A percentile compares a stretch with the other conserved stretches of the same genome.
Conservation (phyloP, 805 yeast species). For the Torulaspora franciscae region DNA sequence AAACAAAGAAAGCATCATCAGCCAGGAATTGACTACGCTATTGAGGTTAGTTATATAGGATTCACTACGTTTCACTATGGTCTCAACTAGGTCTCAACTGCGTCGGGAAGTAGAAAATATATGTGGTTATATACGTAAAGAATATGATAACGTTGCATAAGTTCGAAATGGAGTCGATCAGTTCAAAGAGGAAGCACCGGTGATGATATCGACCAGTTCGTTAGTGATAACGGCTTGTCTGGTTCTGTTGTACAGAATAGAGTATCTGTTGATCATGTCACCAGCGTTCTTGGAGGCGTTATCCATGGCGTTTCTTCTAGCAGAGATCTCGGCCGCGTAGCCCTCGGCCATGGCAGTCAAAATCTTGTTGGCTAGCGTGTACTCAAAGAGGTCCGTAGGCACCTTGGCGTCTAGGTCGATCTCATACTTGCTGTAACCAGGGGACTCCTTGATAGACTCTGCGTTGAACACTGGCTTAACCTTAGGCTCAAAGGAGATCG, state of each 20-base stretch:
- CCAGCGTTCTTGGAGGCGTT: constrained; percentile 99
- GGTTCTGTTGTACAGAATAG: constrained; percentile 98
- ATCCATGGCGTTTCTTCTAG: constrained; percentile 99
- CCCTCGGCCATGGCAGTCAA: constrained; percentile 94
- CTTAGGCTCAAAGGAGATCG: constrained; percentile 87
- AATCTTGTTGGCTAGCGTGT: constrained; percentile 83
- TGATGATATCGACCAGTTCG: constrained; percentile 98
- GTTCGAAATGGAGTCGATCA: constrained; percentile 36
- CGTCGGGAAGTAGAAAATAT: constrained; percentile 1
- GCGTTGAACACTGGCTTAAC: constrained; percentile 61
- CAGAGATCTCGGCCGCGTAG: constrained; percentile 95
- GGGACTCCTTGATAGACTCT: constrained; percentile 72
- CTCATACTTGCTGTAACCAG: constrained; percentile 79
- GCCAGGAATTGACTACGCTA: neutral
- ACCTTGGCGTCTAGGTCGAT: constrained; percentile 63
- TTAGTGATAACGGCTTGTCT: constrained; percentile 99
- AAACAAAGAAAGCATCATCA: neutral
- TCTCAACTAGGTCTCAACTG: constrained; percentile 2
- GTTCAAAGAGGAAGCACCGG: constrained; percentile 99
- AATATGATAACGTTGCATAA: constrained; percentile 12
- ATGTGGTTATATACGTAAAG: constrained; percentile 12
- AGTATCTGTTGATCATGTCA: constrained; percentile 94
- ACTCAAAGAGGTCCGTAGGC: constrained; percentile 73
- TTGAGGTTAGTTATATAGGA: neutral
- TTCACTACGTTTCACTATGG: neutral